Evolutionary conservation across 1,284 basidiomycete genomes (phyloP), one percentile per base, ranked within the genome.

Genomic region (Porodaedalea pini): DNA sequence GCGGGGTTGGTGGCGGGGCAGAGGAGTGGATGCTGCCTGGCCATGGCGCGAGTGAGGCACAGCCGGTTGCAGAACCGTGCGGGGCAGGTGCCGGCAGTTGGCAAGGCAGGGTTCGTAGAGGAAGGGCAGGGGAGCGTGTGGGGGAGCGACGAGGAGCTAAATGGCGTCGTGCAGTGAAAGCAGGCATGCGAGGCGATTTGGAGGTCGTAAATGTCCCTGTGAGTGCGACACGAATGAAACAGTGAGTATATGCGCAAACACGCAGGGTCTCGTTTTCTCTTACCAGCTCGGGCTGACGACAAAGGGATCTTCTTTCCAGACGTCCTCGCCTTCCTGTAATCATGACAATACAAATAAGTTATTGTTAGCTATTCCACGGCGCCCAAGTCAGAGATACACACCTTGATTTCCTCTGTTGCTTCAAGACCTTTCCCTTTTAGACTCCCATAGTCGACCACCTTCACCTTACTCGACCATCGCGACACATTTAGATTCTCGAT

Each of bases 221-320:
- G 21, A 10, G n/a, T 25, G 25, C 17, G 8, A 8, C 36, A 8
- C 36, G 7, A 47, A 29, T 13, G 21, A 39, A 50, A 54, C 17
- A 32, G 39, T 34, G 19, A n/a, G n/a, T 57, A 45, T 21, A 41
- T 50, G 25, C 40, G 37, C 25, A 52, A n/a, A 31, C 48, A 40
- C 27, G 39, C n/a, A 57, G 50, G 21, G 37, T 41, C 52, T 48
- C 17, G 41, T 29, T 23, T 29, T 44, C 31, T 66, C 79, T 59
- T 67, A 86, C 86, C 84, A 87, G 71, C 88, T 85, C 13, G 88
- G 82, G 19, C 86, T 83, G 17, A 88, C 69, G 47, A 86, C 69
- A 65, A 85, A 89, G 0, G 85, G 86, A 65, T 88, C 85, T 68
- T 95, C 92, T 59, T 85, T 87, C 88, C 92, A 95, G 4, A 95